Conservation (phyloP, 2,329 filamentous ascomycete genomes). For the Trichoderma sp. region DNA sequence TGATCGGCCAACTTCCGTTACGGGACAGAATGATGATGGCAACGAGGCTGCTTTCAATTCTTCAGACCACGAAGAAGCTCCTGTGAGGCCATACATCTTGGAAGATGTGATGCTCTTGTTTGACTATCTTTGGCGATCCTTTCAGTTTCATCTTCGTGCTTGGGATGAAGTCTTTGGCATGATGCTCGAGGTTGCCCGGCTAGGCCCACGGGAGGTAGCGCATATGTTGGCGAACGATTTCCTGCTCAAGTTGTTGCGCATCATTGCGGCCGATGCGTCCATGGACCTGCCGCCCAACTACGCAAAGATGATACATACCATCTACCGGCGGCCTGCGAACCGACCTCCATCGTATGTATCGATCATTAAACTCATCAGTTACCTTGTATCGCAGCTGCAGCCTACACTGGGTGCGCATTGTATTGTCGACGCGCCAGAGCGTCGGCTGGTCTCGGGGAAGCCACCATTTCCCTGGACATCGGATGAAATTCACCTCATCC, state of each 20-base stretch:
- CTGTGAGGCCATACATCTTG: slow-evolving; percentile 30
- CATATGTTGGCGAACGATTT: slow-evolving; percentile 60
- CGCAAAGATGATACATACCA: slow-evolving; percentile 48
- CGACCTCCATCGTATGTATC: slow-evolving; percentile 53
- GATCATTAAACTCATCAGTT: slow-evolving; percentile 50
- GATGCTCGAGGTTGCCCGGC: slow-evolving; percentile 61
- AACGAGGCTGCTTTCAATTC: neutral
- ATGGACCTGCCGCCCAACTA: slow-evolving; percentile 55
- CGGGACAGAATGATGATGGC: neutral
- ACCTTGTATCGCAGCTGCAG: slow-evolving; percentile 44
- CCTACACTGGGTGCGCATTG: slow-evolving; percentile 33
- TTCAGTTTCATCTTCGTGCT: slow-evolving; percentile 59
- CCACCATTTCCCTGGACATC: slow-evolving; percentile 43
- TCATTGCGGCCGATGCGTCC: slow-evolving; percentile 57
- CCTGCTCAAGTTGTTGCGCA: slow-evolving; percentile 55
- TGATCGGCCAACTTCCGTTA: slow-evolving; percentile 25
- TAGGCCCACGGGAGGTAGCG: slow-evolving; percentile 57
- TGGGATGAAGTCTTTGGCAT: slow-evolving; percentile 77
- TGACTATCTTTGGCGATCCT: slow-evolving; percentile 56
- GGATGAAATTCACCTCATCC: slow-evolving; percentile 46
- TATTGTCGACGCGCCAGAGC: slow-evolving; percentile 39
- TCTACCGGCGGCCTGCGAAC: slow-evolving; percentile 48
- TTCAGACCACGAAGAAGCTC: slow-evolving; percentile 1
- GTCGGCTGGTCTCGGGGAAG: slow-evolving; percentile 38
- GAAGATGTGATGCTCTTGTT: slow-evolving; percentile 46